Evolutionary conservation across 345 rosid species (phyloP).

Genomic region (Crucihimalaya himalaica): DNA sequence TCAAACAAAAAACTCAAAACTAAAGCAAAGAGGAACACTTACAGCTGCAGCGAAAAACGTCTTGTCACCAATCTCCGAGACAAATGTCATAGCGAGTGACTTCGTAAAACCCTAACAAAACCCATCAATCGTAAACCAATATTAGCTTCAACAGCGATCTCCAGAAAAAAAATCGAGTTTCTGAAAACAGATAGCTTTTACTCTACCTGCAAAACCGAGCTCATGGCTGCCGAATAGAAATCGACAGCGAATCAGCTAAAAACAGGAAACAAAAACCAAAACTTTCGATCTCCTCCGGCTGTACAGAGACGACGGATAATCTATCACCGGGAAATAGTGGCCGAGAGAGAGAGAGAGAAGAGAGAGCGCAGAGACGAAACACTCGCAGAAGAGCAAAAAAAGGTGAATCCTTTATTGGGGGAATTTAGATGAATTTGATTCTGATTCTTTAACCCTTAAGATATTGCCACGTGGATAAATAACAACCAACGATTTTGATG

Average conservation of each 20-base stretch:
- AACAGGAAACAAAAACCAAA: neutral
- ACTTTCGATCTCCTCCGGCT: slow-evolving; percentile 3
- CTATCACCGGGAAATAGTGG: neutral
- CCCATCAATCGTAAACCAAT: slow-evolving; percentile 7
- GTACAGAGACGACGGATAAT: neutral
- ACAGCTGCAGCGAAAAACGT: slow-evolving; percentile 99
- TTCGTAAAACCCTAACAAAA: slow-evolving; percentile 78
- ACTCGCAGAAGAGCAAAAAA: slow-evolving; percentile 6
- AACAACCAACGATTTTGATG: neutral
- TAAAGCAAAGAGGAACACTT: slow-evolving; percentile 29
- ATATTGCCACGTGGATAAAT: slow-evolving; percentile 23
- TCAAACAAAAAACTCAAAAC: neutral
- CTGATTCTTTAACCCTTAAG: slow-evolving; percentile 18
- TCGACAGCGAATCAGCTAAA: slow-evolving; percentile 21
- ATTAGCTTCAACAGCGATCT: neutral
- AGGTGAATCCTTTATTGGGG: slow-evolving; percentile 3
- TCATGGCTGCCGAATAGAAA: slow-evolving; percentile 45
- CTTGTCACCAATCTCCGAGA: slow-evolving; percentile 98
- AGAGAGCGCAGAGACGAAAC: neutral
- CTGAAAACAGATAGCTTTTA: neutral
- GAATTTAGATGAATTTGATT: slow-evolving; percentile 16
- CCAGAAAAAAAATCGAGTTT: neutral
- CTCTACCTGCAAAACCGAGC: slow-evolving; percentile 62
- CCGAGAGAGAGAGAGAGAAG: slow-evolving; percentile 18
- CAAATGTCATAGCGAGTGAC: slow-evolving; percentile 94